Conservation (phyloP, 768 basidiomycete genomes). For the Strobilomyces confusus region DNA sequence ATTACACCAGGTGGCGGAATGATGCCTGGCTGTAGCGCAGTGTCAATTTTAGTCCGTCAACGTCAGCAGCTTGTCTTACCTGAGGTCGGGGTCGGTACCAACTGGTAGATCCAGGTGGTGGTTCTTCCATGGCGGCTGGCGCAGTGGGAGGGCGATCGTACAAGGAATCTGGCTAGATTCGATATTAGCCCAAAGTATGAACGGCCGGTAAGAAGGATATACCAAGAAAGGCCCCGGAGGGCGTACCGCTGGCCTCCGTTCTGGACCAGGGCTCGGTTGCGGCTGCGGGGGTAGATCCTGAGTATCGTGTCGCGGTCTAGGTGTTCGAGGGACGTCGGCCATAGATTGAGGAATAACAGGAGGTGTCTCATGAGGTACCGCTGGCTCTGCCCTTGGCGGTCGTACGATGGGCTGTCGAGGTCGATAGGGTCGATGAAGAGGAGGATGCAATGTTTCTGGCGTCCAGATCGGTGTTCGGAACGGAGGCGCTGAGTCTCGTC, state of each 20-base stretch:
- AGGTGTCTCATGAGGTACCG: background rate
- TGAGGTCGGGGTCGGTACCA: constrained; percentile 24
- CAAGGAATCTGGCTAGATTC: constrained; percentile 17
- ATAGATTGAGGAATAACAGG: constrained; percentile 11
- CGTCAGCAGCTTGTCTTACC: constrained; percentile 11
- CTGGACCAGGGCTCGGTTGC: constrained; percentile 18
- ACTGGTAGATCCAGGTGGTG: constrained; percentile 12
- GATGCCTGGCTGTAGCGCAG: constrained; percentile 13
- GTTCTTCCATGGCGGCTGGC: constrained; percentile 19
- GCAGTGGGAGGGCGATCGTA: constrained; percentile 26
- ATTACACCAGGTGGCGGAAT: constrained; percentile 28
- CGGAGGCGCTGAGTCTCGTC: constrained; percentile 25
- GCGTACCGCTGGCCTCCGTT: constrained; percentile 21
- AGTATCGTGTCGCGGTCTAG: background rate
- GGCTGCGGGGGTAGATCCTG: constrained; percentile 12
- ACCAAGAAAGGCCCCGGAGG: constrained; percentile 24
- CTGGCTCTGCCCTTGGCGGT: background rate
- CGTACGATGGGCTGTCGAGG: constrained; percentile 9
- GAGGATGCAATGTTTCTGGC: constrained; percentile 17
- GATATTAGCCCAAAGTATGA: constrained; percentile 2
- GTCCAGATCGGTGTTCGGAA: constrained; percentile 22
- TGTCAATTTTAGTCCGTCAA: background rate
- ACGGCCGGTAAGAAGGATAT: background rate
- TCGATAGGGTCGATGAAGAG: constrained; percentile 5
- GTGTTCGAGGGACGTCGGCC: constrained; percentile 5